Evolutionary conservation across 2,329 filamentous ascomycete species (phyloP).

Genomic region (Dissoconium aciculare): DNA sequence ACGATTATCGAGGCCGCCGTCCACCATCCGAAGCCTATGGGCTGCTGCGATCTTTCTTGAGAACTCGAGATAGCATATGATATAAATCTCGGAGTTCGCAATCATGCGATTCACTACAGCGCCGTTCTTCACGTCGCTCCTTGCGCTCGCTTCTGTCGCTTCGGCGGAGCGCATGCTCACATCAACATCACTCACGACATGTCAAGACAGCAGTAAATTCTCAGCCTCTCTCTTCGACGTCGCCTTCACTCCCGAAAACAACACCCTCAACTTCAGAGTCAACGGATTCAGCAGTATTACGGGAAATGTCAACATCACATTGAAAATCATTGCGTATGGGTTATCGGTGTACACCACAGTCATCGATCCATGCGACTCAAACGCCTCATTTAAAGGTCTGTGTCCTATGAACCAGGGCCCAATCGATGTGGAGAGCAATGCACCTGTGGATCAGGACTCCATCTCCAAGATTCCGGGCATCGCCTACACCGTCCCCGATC

Average conservation of each 20-base stretch:
- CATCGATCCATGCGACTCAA: constrained; percentile 60
- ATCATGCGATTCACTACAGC: not conserved
- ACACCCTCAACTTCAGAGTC: constrained; percentile 57
- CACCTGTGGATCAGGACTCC: constrained; percentile 43
- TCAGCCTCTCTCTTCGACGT: constrained; percentile 82
- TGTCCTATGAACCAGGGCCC: constrained; percentile 84
- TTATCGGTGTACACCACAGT: constrained; percentile 52
- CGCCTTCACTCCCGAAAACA: constrained; percentile 60
- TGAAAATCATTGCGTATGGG: constrained; percentile 70
- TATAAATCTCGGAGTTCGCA: not conserved
- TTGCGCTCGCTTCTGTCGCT: not conserved
- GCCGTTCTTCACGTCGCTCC: not conserved
- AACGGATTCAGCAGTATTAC: constrained; percentile 70
- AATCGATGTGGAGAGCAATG: constrained; percentile 60
- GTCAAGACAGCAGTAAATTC: constrained; percentile 71
- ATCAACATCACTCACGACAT: constrained; percentile 72
- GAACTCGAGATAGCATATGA: too few species aligned
- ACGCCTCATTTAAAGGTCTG: constrained; percentile 53
- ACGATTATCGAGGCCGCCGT: too few species aligned
- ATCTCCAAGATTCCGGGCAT: constrained; percentile 59
- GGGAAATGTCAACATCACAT: constrained; percentile 64
- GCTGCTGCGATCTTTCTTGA: too few species aligned
- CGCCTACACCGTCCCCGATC: constrained; percentile 76
- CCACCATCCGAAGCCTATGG: too few species aligned
- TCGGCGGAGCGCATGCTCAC: constrained; percentile 49